Evolutionary conservation across 2,329 filamentous ascomycete species (phyloP), one percentile per base, ranked within the genome.

Genomic region (Rhytidhysteron rufulum): DNA sequence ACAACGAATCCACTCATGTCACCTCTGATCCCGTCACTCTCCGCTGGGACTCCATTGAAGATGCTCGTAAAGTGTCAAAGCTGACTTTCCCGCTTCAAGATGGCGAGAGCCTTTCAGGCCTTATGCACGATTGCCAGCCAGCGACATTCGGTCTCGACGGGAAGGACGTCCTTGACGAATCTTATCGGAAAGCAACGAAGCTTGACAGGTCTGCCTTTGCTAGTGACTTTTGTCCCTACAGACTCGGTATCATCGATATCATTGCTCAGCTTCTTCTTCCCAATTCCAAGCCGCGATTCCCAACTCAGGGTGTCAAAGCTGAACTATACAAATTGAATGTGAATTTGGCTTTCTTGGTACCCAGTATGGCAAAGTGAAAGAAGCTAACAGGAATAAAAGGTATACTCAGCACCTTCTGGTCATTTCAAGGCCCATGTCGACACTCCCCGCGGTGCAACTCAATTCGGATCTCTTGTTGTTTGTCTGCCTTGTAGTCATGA

Each of bases 311-410:
- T 5, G 56, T 80, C 1, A 58, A 56, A 4, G 76, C 76, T 0
- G 75, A 81, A 56, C 57, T 82, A 2, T 80, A 79, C 53, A 79
- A 79, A 44, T 55, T 81, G 15, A 80, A 81, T 48, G 71, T 77
- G 36, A 38, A 37, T 33, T 24, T 20, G 15, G n/a, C 13, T 33
- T 20, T 21, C 11, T n/a, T 40, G 5, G 13, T 27, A n/a, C 24
- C 24, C 24, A 27, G 7, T 27, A 13, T 27, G 24, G 24, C 24
- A 34, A 43, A 7, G 32, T n/a, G 19, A 20, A 33, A 24, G 19
- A 20, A 33, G 20, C 22, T 34, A 15, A 11, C 33, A 5, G 6
- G 1, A 25, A 10, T 22, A 5, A 15, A 19, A 78, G 73, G 52
- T 77, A 2, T 79, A 80, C 45, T 70, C 68, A 0, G 70, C 63